Evolutionary conservation across 2,329 filamentous ascomycete genomes (phyloP), one percentile per base, ranked within the genome.

Genomic region (Pseudogymnoascus verrucosus): DNA sequence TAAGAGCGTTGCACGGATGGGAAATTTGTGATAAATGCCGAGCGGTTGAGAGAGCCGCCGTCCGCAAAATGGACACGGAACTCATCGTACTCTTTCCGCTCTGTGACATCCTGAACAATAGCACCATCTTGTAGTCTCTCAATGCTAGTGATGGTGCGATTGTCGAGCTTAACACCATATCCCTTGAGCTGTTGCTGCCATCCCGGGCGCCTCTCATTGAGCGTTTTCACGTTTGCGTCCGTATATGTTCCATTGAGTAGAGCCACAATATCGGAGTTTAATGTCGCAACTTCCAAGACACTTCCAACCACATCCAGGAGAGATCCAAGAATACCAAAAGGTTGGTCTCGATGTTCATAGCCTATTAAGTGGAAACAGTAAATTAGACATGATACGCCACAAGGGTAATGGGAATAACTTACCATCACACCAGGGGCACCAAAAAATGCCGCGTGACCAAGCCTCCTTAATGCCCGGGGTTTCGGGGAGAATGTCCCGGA

Each of bases 351-450:
- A 70, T 87, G 83, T 72, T 87, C 84, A 66, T 81, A 77, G 69
- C 59, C 77, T 76, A 69, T 69, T 73, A 6, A 67, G 72, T 2
- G 66, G 62, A 31, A 28, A n/a, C 12, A 51, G 21, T 51, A 44
- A 23, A 44, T 21, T 23, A 51, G 44, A 51, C 6, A 28, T 47
- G 5, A 14, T 26, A 21, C 14, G 6, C 16, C 3, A 44, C 8
- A 7, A 40, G 10, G 7, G 5, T 19, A n/a, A 47, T 2, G 12
- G 26, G 4, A 14, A 14, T 8, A 1, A 39, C 11, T 51, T 51
- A 51, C 47, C 84, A 69, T 87, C 84, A 66, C 84, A 87, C 84
- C 84, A 87, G 0, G 84, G 83, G 63, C 84, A 87, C 83, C 84
- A 87, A 74, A 75, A 87, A 61, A 87, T 80, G 5, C 84, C 85